phyloP scores from a whole-genome alignment of 768 basidiomycete species.

The Gymnopilus junonius region DNA sequence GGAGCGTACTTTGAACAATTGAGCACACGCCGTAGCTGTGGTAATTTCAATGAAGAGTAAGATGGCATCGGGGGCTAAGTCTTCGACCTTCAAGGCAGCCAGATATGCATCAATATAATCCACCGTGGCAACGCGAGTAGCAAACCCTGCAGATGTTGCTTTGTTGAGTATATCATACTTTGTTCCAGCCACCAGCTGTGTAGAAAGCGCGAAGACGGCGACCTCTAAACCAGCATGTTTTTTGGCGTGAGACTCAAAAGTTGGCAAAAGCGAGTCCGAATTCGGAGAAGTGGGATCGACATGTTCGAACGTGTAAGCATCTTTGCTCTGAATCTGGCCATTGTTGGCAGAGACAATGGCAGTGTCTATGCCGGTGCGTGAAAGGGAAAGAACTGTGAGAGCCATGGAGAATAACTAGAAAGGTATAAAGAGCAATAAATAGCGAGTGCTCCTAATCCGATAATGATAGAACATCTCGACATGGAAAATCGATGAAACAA shows the following conservation, averaged over 20 bases:
- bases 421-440: not conserved
- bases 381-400: not conserved
- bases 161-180: not conserved
- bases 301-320: not conserved
- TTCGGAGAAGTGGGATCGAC: not conserved
- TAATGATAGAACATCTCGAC: not conserved
- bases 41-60: not conserved
- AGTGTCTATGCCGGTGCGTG: not conserved
- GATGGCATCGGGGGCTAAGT: not conserved
- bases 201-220: not conserved
- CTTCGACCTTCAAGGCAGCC: not conserved
- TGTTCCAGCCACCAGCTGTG: not conserved
- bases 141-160: not conserved
- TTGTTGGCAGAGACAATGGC: not conserved
- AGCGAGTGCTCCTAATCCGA: not conserved
- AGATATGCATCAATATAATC: not conserved
- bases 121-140: not conserved
- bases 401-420: not conserved
- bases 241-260: not conserved
- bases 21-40: not conserved
- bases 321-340: not conserved
- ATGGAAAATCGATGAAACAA: not conserved
- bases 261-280: not conserved
- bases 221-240: not conserved
- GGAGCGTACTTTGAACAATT: not conserved